Conservation (phyloP, 2,329 filamentous ascomycete genomes). For the Chaetomium strumarium region DNA sequence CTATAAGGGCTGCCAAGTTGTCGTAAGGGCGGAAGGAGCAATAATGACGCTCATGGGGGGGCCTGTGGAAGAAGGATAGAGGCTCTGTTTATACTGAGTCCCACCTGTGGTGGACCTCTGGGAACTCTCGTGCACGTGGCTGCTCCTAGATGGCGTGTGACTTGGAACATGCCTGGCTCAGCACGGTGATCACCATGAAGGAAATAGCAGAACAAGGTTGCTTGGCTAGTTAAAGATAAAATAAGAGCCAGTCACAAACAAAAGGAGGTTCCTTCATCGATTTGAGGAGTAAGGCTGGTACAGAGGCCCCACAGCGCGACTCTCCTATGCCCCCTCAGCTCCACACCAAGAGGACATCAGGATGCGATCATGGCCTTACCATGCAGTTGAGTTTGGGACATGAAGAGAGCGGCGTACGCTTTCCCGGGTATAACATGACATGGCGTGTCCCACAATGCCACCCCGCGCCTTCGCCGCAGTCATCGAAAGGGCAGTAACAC, state of each 20-base stretch:
- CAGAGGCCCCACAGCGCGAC: constrained; percentile 16
- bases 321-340: constrained; percentile 4
- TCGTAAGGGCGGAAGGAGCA: neutral
- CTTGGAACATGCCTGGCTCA: constrained; percentile 1
- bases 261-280: constrained; percentile 19
- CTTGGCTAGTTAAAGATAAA: constrained; percentile 13
- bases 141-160: constrained; percentile 27
- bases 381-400: constrained; percentile 13
- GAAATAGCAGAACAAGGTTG: constrained; percentile 2
- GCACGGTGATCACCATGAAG: neutral
- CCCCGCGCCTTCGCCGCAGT: constrained; percentile 11
- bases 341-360: constrained; percentile 12
- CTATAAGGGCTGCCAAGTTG: neutral
- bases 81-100: constrained; percentile 25
- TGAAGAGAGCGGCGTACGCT: constrained; percentile 11
- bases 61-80: constrained; percentile 20
- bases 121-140: constrained; percentile 29
- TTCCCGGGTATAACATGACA: constrained; percentile 21
- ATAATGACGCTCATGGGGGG: constrained; percentile 7
- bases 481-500: constrained; percentile 9
- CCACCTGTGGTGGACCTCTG: constrained; percentile 26
- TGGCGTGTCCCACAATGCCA: constrained; percentile 14
- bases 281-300: constrained; percentile 14
- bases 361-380: constrained; percentile 5
- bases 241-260: constrained; percentile 19